Evolutionary conservation across 345 rosid genomes (phyloP).

Genomic region (Corchorus olitorius): DNA sequence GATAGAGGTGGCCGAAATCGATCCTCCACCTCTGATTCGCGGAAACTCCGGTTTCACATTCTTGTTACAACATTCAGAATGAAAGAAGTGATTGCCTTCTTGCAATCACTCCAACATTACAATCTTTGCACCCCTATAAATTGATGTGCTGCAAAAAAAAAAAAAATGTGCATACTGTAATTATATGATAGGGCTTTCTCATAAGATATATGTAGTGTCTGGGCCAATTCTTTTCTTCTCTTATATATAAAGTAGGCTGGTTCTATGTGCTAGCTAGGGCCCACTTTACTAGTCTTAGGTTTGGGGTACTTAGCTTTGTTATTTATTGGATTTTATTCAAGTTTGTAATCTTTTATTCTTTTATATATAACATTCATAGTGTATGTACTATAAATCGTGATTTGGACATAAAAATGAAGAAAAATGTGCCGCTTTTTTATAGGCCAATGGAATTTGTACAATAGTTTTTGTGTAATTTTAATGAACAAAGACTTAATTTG

Average conservation of each 20-base stretch:
- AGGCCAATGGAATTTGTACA: slow-evolving; percentile 15
- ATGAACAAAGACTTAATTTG: neutral
- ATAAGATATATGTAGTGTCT: neutral
- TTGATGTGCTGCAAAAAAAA: neutral
- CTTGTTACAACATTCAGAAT: slow-evolving; percentile 75
- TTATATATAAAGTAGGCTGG: neutral
- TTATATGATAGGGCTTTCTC: slow-evolving; percentile 1
- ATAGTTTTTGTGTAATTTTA: neutral
- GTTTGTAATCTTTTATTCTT: slow-evolving; percentile 16
- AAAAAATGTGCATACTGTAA: slow-evolving; percentile 13
- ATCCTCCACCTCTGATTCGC: slow-evolving; percentile 86
- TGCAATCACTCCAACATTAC: neutral
- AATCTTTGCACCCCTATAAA: neutral
- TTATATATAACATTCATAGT: neutral
- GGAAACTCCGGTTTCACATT: slow-evolving; percentile 79
- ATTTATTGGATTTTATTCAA: neutral
- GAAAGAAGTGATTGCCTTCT: slow-evolving; percentile 26
- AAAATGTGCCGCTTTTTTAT: slow-evolving; percentile 16
- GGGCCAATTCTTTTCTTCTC: neutral
- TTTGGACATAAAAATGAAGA: neutral
- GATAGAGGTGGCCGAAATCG: slow-evolving; percentile 70
- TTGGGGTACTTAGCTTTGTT: too few relatives aligned
- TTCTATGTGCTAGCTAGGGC: neutral
- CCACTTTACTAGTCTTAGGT: neutral
- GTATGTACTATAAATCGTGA: neutral